phyloP scores from a whole-genome alignment of 306 rosid species.

The Arachis stenosperma region DNA sequence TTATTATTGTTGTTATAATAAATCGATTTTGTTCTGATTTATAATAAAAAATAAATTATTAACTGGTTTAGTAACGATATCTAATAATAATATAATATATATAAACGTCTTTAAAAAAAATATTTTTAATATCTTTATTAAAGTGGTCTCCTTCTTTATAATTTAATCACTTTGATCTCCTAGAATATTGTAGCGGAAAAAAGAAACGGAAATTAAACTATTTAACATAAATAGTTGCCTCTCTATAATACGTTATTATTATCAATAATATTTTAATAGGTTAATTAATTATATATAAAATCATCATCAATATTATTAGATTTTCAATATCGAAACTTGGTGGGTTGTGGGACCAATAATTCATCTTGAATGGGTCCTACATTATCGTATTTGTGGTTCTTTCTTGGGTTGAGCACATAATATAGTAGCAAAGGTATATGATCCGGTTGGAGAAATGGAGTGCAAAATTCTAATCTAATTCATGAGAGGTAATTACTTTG shows the following conservation, averaged over 20 bases:
- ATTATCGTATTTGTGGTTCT: slow-evolving; percentile 44
- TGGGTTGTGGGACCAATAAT: slow-evolving; percentile 31
- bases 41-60: no score
- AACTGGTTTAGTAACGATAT: no score
- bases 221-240: no score
- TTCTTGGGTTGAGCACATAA: slow-evolving; percentile 40
- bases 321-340: slow-evolving; percentile 24
- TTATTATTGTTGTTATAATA: no score
- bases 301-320: background rate
- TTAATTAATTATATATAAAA: background rate
- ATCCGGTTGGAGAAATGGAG: slow-evolving; percentile 64
- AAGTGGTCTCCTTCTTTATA: no score
- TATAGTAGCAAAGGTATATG: slow-evolving; percentile 43
- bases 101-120: no score
- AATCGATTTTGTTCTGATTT: no score
- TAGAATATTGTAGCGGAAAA: slow-evolving; percentile 14
- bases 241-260: slow-evolving; percentile 28
- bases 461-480: slow-evolving; percentile 44
- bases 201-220: slow-evolving; percentile 17
- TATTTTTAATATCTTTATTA: no score
- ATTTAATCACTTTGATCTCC: background rate
- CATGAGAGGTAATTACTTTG: slow-evolving; percentile 47
- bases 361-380: slow-evolving; percentile 43
- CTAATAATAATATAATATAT: no score
- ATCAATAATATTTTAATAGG: slow-evolving; percentile 27